A percentile compares a stretch with the other conserved stretches of the same genome.
phyloP scores from a whole-genome alignment of 2,329 filamentous ascomycete species.

The Alternaria triticina region DNA sequence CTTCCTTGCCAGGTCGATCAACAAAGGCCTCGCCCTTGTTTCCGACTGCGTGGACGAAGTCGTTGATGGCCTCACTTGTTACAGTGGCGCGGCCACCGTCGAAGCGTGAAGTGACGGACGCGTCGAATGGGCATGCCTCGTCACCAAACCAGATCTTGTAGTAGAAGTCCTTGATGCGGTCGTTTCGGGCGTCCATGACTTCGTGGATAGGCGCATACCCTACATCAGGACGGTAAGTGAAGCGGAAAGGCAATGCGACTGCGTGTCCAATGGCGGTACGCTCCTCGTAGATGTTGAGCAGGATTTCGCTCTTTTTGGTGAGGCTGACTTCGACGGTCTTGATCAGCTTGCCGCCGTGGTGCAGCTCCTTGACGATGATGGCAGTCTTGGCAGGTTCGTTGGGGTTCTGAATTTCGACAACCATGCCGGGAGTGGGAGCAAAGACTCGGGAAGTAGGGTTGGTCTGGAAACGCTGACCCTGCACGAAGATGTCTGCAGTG shows the following conservation, averaged over 20 bases:
- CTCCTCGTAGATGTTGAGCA: conserved; percentile 90
- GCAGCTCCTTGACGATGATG: conserved; percentile 87
- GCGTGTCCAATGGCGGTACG: conserved; percentile 84
- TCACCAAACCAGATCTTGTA: conserved; percentile 97
- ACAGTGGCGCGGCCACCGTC: conserved; percentile 88
- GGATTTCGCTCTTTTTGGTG: conserved; percentile 76
- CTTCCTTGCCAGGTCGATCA: conserved; percentile 89
- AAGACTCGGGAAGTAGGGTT: conserved; percentile 95
- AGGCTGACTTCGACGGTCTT: conserved; percentile 88
- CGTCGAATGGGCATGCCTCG: conserved; percentile 81
- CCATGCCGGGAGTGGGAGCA: conserved; percentile 81
- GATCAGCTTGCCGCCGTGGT: conserved; percentile 82
- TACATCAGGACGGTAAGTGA: conserved; percentile 92
- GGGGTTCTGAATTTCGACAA: conserved; percentile 85
- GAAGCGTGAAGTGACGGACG: conserved; percentile 83
- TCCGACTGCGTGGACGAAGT: conserved; percentile 98
- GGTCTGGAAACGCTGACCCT: conserved; percentile 95
- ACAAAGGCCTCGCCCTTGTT: conserved; percentile 98
- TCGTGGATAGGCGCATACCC: conserved; percentile 98
- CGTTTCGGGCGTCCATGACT: conserved; percentile 94
- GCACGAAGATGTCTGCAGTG: conserved; percentile 89
- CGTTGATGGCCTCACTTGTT: conserved; percentile 90
- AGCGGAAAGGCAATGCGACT: conserved; percentile 82
- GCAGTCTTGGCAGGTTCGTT: conserved; percentile 82
- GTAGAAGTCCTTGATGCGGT: conserved; percentile 99